phyloP scores from a whole-genome alignment of 768 basidiomycete species.

The Phaffia australis region DNA sequence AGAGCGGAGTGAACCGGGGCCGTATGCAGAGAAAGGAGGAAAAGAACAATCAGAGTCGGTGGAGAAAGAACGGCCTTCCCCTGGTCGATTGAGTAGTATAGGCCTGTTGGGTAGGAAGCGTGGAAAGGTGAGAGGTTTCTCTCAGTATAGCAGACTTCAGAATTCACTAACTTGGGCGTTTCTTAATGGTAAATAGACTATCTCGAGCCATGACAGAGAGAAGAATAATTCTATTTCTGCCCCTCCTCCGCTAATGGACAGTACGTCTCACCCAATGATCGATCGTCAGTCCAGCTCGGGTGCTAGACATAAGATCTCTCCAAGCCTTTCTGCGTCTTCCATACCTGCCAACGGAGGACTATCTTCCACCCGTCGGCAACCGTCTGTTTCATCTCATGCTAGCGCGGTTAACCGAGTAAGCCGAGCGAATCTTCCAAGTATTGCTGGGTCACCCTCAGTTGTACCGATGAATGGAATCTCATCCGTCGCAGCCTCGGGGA shows the following conservation, averaged over 20 bases:
- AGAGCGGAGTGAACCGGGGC: conserved; percentile 3
- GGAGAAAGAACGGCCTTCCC: conserved; percentile 32
- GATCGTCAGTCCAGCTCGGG: conserved; percentile 69
- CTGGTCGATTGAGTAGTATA: conserved; percentile 79
- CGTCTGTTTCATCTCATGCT: conserved; percentile 5
- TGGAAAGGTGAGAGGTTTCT: conserved; percentile 57
- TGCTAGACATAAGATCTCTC: conserved; percentile 45
- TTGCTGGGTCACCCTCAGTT: conserved; percentile 81
- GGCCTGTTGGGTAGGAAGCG: conserved; percentile 76
- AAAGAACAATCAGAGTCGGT: conserved; percentile 52
- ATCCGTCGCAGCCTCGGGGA: conserved; percentile 28
- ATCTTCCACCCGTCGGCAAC: conserved; percentile 2
- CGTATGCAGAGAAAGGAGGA: conserved; percentile 55
- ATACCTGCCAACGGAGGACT: background rate
- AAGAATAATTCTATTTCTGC: conserved; percentile 46
- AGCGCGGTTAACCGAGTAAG: conserved; percentile 42
- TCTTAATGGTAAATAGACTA: conserved; percentile 49
- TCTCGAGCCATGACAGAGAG: conserved; percentile 70
- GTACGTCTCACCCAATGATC: conserved; percentile 66
- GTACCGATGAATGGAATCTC: conserved; percentile 25
- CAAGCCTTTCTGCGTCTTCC: conserved; percentile 63
- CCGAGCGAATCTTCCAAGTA: conserved; percentile 59
- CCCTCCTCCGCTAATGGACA: conserved; percentile 84
- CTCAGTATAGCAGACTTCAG: conserved; percentile 6
- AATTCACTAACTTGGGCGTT: conserved; percentile 2